Base-by-base conservation (phyloP, 2,329 filamentous ascomycete species). In the Eutypella sp. region DNA sequence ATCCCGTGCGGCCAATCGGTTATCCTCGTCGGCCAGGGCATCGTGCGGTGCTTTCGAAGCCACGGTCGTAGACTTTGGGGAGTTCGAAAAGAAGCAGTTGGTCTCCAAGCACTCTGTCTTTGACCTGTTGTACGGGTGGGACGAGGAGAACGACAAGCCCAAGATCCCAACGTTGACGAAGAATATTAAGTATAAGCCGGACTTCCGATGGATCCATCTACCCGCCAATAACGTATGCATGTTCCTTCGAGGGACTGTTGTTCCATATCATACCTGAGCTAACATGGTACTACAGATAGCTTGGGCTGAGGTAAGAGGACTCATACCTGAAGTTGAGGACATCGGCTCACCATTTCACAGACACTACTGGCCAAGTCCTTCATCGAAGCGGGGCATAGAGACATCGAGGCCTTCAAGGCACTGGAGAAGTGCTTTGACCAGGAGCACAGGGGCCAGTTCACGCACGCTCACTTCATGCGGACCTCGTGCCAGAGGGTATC, bases 391-490 rank as follows among this genome's bases (percentile, higher is more conserved):
- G 79, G 79, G 0, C 73, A 75, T 15, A 71, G 72, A n/a, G 81
- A 84, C 57, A 74, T 82, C 2, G 78, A 82, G 55, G 75, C 76
- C 1, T 84, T 82, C 64, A 84, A 82, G 54, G 76, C 78, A 0
- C 58, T 85, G 2, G 79, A 81, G 53, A 74, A 75, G 49, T 80
- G 76, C 3, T 82, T 84, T 50, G 75, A 74, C 37, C 79, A 83
- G 51, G 78, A 82, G 49, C 80, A 84, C 57, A 71, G 78, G 0
- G 81, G 80, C 0, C 71, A 74, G 23, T 69, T 75, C 36, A 68
- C 74, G 0, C 81, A 84, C 55, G 79, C 78, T 0, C 73, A 79
- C 39, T 84, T 81, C 51, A 84, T 84, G 80, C 67, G 81, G 33
- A 76, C 79, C 0, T 67, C 76, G 42, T 81, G 77, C 48, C 74